phyloP scores from a whole-genome alignment of 2,329 filamentous ascomycete genomes.

The Coniella vitis region DNA sequence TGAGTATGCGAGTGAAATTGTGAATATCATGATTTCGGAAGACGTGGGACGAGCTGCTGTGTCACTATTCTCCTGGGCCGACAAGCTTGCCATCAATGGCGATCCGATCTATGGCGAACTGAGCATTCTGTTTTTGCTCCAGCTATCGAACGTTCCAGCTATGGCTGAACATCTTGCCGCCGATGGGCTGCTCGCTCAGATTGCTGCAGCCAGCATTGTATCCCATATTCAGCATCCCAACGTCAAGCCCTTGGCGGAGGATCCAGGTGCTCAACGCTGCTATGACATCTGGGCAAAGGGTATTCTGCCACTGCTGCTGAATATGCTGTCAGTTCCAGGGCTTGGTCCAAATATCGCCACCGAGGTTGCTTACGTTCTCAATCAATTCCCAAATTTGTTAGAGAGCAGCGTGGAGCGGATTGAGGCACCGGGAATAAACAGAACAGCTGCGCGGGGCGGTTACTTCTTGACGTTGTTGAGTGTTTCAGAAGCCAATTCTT shows the following conservation, averaged over 20 bases:
- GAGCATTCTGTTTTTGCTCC: conserved; percentile 80
- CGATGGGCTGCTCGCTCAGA: conserved; percentile 72
- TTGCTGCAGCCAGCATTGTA: conserved; percentile 73
- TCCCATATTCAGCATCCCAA: conserved; percentile 65
- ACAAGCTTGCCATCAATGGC: conserved; percentile 67
- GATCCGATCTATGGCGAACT: conserved; percentile 93
- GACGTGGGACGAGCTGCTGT: conserved; percentile 74
- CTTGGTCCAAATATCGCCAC: conserved; percentile 75
- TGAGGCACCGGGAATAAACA: conserved; percentile 50
- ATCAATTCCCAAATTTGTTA: conserved; percentile 79
- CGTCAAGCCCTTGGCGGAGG: conserved; percentile 73
- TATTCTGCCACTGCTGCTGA: conserved; percentile 80
- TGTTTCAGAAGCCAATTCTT: conserved; percentile 70
- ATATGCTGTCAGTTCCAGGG: conserved; percentile 62
- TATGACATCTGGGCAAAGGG: conserved; percentile 89
- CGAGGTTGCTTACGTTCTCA: conserved; percentile 81
- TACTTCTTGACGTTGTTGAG: conserved; percentile 67
- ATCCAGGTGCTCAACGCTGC: conserved; percentile 60
- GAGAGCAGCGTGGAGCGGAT: conserved; percentile 65
- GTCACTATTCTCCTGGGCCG: conserved; percentile 89
- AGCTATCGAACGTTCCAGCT: conserved; percentile 72
- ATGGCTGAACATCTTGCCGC: conserved; percentile 87
- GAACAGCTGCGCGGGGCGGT: conserved; percentile 41
- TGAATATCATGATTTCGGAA: conserved; percentile 63
- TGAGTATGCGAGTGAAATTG: conserved; percentile 62